Evolutionary conservation across 2,329 filamentous ascomycete species (phyloP), one percentile per base, ranked within the genome.

Genomic region (Domatiomyces catenatus): DNA sequence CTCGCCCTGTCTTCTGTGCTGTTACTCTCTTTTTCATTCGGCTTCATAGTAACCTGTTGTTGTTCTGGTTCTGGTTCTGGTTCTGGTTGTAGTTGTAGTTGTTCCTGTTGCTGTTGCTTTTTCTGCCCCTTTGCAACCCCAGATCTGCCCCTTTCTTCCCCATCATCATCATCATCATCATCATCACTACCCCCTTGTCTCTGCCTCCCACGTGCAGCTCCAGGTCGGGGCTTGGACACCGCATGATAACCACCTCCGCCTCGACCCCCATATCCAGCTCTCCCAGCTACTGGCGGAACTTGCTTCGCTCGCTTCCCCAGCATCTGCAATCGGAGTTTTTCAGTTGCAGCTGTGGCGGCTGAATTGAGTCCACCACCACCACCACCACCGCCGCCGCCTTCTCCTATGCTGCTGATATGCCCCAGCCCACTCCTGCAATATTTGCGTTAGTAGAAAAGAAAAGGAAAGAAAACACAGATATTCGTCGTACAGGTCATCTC

Each of bases 91-190:
- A 8, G 44, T n/a, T 20, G 5, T 19, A 28, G 15, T 26, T 6
- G 24, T 12, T 47, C 17, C 43, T 36, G 46, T 39, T 48, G 26
- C 24, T 47, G 19, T 10, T 10, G 15, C n/a, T 2, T 24, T 20
- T n/a, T 24, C 15, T 24, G 8, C 10, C 45, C 12, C 20, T 44
- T 44, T 15, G 17, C n/a, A n/a, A 39, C 8, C 19, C 20, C 20
- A 36, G 36, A 20, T 20, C 46, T 54, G 1, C 49, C 50, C 2
- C 46, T 15, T 17, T 26, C 36, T 8, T 50, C 48, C 18, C 49
- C 42, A 20, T 51, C 49, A 39, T 54, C 53, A 20, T 49, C 49
- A 28, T 55, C 54, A 7, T 53, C 50, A 15, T 55, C 54, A 12
- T 53, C 50, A 15, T 55, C 55, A 46, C 49, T 52, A 26, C 53